Base-by-base conservation (phyloP, 2,329 filamentous ascomycete genomes). In the Dothideomycetidae sp. region DNA sequence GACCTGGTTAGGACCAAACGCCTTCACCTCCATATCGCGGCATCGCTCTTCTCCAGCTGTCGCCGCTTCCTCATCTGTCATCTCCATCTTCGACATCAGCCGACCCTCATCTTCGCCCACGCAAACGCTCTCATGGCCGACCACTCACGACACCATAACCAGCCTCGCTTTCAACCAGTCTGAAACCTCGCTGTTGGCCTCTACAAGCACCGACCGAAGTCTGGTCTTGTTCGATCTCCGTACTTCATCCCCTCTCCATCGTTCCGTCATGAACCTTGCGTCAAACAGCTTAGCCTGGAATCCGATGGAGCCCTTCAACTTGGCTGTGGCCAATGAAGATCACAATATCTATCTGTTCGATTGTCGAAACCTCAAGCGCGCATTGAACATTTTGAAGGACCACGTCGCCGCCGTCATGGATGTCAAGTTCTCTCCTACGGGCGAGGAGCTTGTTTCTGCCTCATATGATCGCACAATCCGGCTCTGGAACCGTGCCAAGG, bases 241-340 rank as follows among this genome's bases (percentile, higher is more conserved):
- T 36, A 93, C 88, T 10, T 79, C 77, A 4, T 82, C 78, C 26
- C 82, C 90, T 9, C 67, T 96, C 12, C 72, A 81, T 45, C 86
- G 86, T 53, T 78, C 81, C 1, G 70, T 85, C 10, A 71, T 96
- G 47, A 81, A 73, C 37, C 79, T 98, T 48, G 75, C 85, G 26
- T 80, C 75, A 42, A 94, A 93, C 62, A 72, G 77, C 33, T 70
- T 94, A 36, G 71, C 80, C 30, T 98, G 88, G 84, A 94, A 94
- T 48, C 90, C 90, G 0, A 90, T 94, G 78, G 86, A 93, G 58
- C 81, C 85, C 5, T 93, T 93, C 67, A 93, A 96, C 62, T 78
- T 96, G 53, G 88, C 85, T 11, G 76, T 86, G 18, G 90, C 83
- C 10, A 92, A 81, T 49, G 90, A 98, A 64, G 90, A 96, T 53